Conservation (phyloP, 371 early-diverging fungal species). For the Mortierella sp. region DNA sequence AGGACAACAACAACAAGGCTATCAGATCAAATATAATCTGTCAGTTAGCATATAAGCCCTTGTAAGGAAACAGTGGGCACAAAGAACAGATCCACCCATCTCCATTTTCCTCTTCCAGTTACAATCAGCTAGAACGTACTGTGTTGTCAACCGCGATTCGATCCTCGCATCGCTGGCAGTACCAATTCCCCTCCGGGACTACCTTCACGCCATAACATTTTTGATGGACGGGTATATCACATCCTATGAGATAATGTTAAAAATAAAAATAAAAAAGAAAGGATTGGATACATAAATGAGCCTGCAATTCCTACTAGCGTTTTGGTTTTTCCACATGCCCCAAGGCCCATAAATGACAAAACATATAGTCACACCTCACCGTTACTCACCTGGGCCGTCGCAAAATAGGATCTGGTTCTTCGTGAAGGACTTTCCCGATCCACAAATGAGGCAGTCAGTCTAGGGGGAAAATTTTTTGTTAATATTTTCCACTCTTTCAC, state of each 20-base stretch:
- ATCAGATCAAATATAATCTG: neutral
- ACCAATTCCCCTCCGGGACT: slow-evolving; percentile 68
- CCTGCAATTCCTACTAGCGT: neutral
- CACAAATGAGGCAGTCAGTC: slow-evolving; percentile 64
- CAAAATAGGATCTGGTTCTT: slow-evolving; percentile 67
- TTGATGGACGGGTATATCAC: slow-evolving; percentile 70
- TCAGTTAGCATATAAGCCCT: neutral
- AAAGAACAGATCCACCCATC: neutral
- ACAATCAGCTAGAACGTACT: slow-evolving; percentile 43
- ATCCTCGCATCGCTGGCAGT: slow-evolving; percentile 66
- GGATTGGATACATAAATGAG: neutral
- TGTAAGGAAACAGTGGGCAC: neutral
- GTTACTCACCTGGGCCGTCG: slow-evolving; percentile 63
- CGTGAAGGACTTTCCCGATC: slow-evolving; percentile 58
- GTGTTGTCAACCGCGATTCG: slow-evolving; percentile 54
- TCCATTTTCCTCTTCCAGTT: neutral
- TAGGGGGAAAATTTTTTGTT: slow-evolving; percentile 4
- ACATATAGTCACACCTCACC: neutral
- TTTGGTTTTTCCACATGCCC: slow-evolving; percentile 2
- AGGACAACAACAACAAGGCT: slow-evolving; percentile 69
- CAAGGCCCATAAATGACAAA: neutral
- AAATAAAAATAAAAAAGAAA: neutral
- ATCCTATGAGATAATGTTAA: slow-evolving; percentile 41
- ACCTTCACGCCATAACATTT: slow-evolving; percentile 63
- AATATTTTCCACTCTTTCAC: neutral